Evolutionary conservation across 2,329 filamentous ascomycete species (phyloP).

Genomic region (Claviceps spartinae): DNA sequence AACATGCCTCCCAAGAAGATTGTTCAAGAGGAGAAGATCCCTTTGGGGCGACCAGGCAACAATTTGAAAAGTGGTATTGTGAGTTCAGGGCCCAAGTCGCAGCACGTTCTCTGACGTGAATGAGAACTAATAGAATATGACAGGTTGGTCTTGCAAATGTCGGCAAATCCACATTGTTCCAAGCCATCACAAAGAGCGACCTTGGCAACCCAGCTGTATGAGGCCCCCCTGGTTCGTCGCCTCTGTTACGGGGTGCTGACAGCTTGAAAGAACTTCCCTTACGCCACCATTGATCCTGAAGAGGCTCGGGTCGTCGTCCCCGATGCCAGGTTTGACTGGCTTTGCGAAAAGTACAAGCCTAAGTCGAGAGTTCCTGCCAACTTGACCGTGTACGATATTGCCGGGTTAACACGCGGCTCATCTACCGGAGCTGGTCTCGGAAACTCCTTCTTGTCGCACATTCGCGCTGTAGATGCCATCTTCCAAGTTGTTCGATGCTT

Average conservation of each 20-base stretch:
- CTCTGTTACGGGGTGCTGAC: slow-evolving; percentile 26
- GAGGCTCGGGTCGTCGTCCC: slow-evolving; percentile 95
- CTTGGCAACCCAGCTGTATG: slow-evolving; percentile 92
- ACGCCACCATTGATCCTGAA: slow-evolving; percentile 97
- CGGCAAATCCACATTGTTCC: slow-evolving; percentile 98
- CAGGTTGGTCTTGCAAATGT: slow-evolving; percentile 98
- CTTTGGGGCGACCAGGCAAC: slow-evolving; percentile 91
- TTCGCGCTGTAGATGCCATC: slow-evolving; percentile 94
- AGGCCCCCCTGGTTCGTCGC: slow-evolving; percentile 20
- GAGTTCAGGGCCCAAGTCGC: slow-evolving; percentile 23
- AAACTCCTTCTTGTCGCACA: slow-evolving; percentile 96
- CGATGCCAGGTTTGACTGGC: slow-evolving; percentile 91
- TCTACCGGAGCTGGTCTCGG: slow-evolving; percentile 96
- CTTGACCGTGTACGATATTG: slow-evolving; percentile 96
- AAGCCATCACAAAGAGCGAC: slow-evolving; percentile 95
- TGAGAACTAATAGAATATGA: slow-evolving; percentile 2
- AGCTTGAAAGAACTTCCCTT: slow-evolving; percentile 75
- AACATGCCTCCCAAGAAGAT: slow-evolving; percentile 94
- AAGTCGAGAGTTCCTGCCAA: slow-evolving; percentile 96
- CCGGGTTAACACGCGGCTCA: slow-evolving; percentile 86
- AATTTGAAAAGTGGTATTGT: slow-evolving; percentile 99
- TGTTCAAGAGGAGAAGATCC: slow-evolving; percentile 86
- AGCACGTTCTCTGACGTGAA: not conserved
- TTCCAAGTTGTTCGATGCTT: slow-evolving; percentile 96
- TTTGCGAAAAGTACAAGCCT: slow-evolving; percentile 91